Base-by-base conservation (phyloP, 192 early-diverging fungal genomes). In the Coemansia sp. region DNA sequence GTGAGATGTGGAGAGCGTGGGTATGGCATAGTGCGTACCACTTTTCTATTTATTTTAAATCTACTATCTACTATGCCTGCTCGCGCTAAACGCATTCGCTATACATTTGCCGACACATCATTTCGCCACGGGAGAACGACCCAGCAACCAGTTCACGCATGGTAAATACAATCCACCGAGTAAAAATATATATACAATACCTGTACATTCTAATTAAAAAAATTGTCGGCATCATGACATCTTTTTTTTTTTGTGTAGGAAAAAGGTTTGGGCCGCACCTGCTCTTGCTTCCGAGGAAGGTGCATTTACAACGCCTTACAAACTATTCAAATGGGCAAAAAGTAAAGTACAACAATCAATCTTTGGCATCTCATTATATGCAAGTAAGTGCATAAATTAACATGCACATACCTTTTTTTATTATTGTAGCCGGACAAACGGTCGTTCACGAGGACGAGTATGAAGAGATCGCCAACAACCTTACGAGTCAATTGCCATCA, bases 361-460 rank as follows among this genome's bases (percentile, higher is more conserved):
- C 24, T 24, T 24, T 24, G 24, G 24, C 24, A 24, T 24, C 24
- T 24, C 37, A n/a, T 32, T 37, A 30, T 37, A 60, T 64, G 72
- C 45, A 50, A 12, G 24, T 24, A 20, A 3, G 29, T 69, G 75
- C 75, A 77, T 77, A 71, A 60, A 77, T 77, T 77, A 77, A 71
- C 34, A 50, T 56, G 29, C 32, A 49, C 18, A 27, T 27, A 20
- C 45, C 61, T 39, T 59, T 71, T 24, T 24, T 24, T 24, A 24
- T 24, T 24, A 24, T 1, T 62, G 52, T 76, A 79, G 77, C 78
- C 56, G 78, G 78, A 34, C 78, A 80, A 62, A 80, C 78, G 24
- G 72, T 80, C 52, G 73, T 80, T 52, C 78, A 80, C 62, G 78
- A 80, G 61, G 78, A 80, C 39, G 76, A 78, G 22, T 71, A 78